Evolutionary conservation across 2,329 filamentous ascomycete genomes (phyloP), one percentile per base, ranked within the genome.

Genomic region (Colletotrichum siamense): DNA sequence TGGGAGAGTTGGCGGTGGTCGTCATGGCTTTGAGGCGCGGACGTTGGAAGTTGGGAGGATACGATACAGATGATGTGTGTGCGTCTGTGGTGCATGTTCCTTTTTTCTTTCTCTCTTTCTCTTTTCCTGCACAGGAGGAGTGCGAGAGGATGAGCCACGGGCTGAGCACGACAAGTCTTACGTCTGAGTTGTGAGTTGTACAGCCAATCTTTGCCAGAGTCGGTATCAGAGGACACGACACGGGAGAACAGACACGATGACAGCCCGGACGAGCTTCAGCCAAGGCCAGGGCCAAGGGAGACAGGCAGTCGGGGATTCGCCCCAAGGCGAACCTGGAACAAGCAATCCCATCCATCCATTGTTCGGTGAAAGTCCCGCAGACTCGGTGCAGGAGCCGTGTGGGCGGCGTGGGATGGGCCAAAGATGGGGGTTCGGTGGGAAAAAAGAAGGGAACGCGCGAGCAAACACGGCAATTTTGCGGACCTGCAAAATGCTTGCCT

Each of bases 381-480:
- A 13, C 57, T 76, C 73, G 73, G 73, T 76, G 73, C 69, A 76
- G 73, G 26, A 75, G 69, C 73, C 69, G 73, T 72, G 62, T 75
- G 69, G 73, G 73, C 36, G 73, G 65, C 34, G 55, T 62, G 55
- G 67, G 55, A 69, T 22, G 64, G 39, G 39, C 39, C 39, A 44
- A 44, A 44, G 39, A 44, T n/a, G 39, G 39, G 39, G 39, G 39
- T 44, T 44, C 39, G 39, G 39, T 44, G 39, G 39, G 39, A 44
- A n/a, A 39, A 44, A 44, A n/a, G 16, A 44, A 44, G 39, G 39
- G 39, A 44, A 44, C 39, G 39, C 39, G 39, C 39, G 16, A 44
- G 3, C 73, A 76, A 76, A 76, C 55, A 73, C 69, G 73, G 73
- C 69, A 73, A 73, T 73, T 75, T 75, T 73, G 73, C 73, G 69